These are phyloP conservation scores for Pichia sorboxylosa DNA, from an alignment of 1,139 yeast species.

Conservation along the genomic window DNA sequence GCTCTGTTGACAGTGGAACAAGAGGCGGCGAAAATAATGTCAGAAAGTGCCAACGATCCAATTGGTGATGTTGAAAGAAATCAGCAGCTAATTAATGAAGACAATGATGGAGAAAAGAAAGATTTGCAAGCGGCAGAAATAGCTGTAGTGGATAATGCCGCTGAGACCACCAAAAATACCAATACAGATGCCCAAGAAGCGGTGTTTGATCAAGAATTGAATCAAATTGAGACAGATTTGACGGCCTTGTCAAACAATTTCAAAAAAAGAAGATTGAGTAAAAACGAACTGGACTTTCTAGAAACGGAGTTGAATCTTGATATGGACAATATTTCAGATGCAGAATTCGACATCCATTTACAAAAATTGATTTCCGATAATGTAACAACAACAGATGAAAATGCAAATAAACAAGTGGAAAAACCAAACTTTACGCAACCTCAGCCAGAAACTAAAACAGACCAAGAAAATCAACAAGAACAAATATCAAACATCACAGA, in stretches of 20 bases:
- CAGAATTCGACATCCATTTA: constrained; percentile 20
- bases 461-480: too few species aligned
- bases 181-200: constrained; percentile 1
- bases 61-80: too few species aligned
- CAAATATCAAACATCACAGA: too few species aligned
- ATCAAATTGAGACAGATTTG: constrained; percentile 9
- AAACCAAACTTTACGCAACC: background rate
- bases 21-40: too few species aligned
- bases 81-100: too few species aligned
- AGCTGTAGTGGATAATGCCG: too few species aligned
- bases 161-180: background rate
- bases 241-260: constrained; percentile 5
- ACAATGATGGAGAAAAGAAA: too few species aligned
- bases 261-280: constrained; percentile 8
- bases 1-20: too few species aligned
- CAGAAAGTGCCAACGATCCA: too few species aligned
- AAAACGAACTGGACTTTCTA: constrained; percentile 16
- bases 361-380: constrained; percentile 19
- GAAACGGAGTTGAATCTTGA: constrained; percentile 17
- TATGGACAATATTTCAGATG: constrained; percentile 19
- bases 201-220: constrained; percentile 4
- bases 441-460: too few species aligned
- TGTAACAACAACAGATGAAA: too few species aligned
- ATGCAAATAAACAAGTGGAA: constrained; percentile 1
- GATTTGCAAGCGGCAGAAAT: too few species aligned